Evolutionary conservation across 768 basidiomycete genomes (phyloP), one percentile per base, ranked within the genome.

Genomic region (Chlorophyllum brunneum): DNA sequence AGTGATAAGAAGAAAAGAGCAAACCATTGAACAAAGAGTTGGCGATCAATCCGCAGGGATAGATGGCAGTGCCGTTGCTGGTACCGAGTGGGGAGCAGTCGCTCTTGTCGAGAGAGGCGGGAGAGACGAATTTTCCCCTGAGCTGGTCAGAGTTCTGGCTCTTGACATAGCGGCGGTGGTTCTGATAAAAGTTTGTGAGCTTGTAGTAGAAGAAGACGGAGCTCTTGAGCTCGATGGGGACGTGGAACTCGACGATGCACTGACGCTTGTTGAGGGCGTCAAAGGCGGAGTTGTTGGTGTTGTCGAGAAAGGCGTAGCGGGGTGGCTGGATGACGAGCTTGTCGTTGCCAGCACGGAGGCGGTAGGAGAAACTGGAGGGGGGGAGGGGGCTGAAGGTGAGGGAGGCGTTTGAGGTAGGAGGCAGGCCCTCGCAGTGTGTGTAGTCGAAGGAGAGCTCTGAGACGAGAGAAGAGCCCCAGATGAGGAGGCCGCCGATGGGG

Each of bases 161-260:
- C 74, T 94, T 88, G 50, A 98, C 97, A 64, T 98, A 99, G 64
- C 97, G 83, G 29, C 97, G 86, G 66, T 99, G 97, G 68, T 99
- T 99, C 77, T 99, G 95, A 73, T 83, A 98, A 73, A 95, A 95
- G 73, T 94, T 94, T 42, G 90, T 92, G 65, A 92, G 79, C 70
- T 92, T 93, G 81, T 98, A 99, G 75, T 99, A 99, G 58, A 98
- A 75, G 61, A 99, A 82, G 10, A 98, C 88, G 22, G 85, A 75
- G 13, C 79, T 70, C 8, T 77, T 68, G 27, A 99, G 73, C 63
- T 90, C 81, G 48, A 83, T 82, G 6, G 93, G 92, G 31, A 98
- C 68, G 42, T 86, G 77, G 64, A 98, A 98, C 56, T 85, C 75
- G 61, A 99, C 77, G 56, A 83, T 65, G 67, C 97, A 99, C 58